Base-by-base conservation (phyloP, 2,329 filamentous ascomycete species). In the Corinectria fuckeliana region DNA sequence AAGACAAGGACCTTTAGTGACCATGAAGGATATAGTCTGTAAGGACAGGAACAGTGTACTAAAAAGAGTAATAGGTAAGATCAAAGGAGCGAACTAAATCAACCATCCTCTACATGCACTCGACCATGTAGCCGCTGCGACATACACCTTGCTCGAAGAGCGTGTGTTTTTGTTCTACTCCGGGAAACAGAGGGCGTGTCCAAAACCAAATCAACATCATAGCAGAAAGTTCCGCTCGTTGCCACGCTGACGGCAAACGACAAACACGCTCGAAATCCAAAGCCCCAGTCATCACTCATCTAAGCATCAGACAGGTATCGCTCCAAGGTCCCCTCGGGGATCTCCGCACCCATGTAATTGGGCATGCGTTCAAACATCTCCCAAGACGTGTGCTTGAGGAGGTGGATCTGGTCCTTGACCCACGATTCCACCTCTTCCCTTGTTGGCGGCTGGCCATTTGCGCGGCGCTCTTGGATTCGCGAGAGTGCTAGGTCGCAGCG, bases 331-430 rank as follows among this genome's bases (percentile, higher is more conserved):
- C 32, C 45, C 26, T 50, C 28, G 8, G 50, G 56, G 11, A 55
- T 44, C 18, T 59, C 56, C 6, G 49, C 18, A 1, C 36, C 34
- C 11, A 50, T 10, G 20, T 59, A 56, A 18, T 55, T 50, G 1
- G 56, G 56, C 11, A 59, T 18, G 16, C 56, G 50, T 38, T 59
- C 50, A 18, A 50, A 59, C 50, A 59, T 56, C 45, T 59, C 56
- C 56, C 56, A 59, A 4, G 56, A 25, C 5, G 50, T 59, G n/a
- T 59, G 56, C 38, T 55, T 55, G 36, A 59, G 45, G 4, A 59
- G 18, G 11, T 23, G 26, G 11, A 55, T 56, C 18, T 59, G 56
- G 18, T 59, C 56, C 38, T 25, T 56, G 36, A 56, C 38, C 56
- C 56, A 59, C 8, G 21, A 18, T 28, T 59, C 56, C n/a, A 59